Conservation (phyloP, 2,329 filamentous ascomycete genomes). For the Atkinsonella hypoxylon region DNA sequence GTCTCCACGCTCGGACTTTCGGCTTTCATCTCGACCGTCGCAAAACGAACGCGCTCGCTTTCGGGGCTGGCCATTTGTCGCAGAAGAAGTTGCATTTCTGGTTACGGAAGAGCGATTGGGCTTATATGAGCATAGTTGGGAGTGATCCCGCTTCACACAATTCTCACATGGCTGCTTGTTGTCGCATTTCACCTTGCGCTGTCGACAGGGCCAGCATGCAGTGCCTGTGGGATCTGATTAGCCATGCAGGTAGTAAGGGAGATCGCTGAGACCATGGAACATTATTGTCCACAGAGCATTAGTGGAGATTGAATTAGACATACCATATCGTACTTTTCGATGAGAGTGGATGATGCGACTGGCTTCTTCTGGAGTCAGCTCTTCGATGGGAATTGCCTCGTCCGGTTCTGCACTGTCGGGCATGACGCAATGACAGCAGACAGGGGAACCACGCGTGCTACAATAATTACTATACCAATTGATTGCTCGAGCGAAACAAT, state of each 20-base stretch:
- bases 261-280: neutral
- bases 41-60: constrained; percentile 24
- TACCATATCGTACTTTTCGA: constrained; percentile 57
- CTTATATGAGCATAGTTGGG: constrained; percentile 54
- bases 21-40: constrained; percentile 19
- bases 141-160: constrained; percentile 53
- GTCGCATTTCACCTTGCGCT: constrained; percentile 58
- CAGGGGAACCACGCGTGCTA: neutral
- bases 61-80: constrained; percentile 15
- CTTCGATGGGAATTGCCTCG: constrained; percentile 36
- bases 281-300: neutral
- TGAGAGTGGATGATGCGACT: constrained; percentile 58
- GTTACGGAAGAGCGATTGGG: constrained; percentile 37
- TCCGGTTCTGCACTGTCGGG: constrained; percentile 32
- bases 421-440: constrained; percentile 21
- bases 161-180: constrained; percentile 59
- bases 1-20: constrained; percentile 25
- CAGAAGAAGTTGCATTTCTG: constrained; percentile 20
- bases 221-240: constrained; percentile 31
- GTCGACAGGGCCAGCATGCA: constrained; percentile 55
- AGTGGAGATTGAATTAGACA: constrained; percentile 15
- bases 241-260: neutral
- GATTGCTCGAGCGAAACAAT: no score
- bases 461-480: no score
- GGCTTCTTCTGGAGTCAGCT: constrained; percentile 52